Evolutionary conservation across 371 early-diverging fungal species (phyloP), one percentile per base, ranked within the genome.

Genomic region (Mucor saturninus): DNA sequence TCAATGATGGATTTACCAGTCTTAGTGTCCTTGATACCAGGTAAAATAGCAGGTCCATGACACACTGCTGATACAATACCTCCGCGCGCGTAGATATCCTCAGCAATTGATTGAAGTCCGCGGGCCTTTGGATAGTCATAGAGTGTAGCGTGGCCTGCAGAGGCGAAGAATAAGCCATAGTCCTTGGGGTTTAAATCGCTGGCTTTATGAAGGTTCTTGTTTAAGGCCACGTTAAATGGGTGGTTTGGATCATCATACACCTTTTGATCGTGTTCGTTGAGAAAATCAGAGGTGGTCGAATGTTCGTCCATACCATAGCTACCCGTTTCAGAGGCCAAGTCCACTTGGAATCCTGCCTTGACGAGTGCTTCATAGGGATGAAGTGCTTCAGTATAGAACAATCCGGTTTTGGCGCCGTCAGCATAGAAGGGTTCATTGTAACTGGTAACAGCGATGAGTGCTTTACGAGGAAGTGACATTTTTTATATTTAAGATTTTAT

Each of bases 31-130:
- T 66, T 83, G 21, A 84, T 62, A 7, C 64, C 56, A 2, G 82
- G 84, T 28, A 84, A 64, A 13, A 84, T 83, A 11, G 82, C 84
- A 4, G 84, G 84, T 6, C 82, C 84, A 54, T 84, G 84, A 50
- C 84, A 84, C 3, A 84, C 83, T 1, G 84, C 83, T 10, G 82
- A 66, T 5, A 84, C 82, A 8, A 84, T 60, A 39, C 84, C 84
- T 35, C 84, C 84, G 2, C 80, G 81, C 6, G 43, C 61, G 64
- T 80, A 84, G 32, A 83, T 71, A 29, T 74, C 74, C 59, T 80
- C 81, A 6, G 83, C 83, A 59, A 83, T 79, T 2, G 29, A 29
- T 45, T 78, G 77, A 35, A 83, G 65, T 0, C 65, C 70, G 7
- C 56, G 55, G 38, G 84, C 84, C 5, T 48, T 66, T 4, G 84